Conservation (phyloP, 176 grass and related monocot genomes). For the Otatea glauca region DNA sequence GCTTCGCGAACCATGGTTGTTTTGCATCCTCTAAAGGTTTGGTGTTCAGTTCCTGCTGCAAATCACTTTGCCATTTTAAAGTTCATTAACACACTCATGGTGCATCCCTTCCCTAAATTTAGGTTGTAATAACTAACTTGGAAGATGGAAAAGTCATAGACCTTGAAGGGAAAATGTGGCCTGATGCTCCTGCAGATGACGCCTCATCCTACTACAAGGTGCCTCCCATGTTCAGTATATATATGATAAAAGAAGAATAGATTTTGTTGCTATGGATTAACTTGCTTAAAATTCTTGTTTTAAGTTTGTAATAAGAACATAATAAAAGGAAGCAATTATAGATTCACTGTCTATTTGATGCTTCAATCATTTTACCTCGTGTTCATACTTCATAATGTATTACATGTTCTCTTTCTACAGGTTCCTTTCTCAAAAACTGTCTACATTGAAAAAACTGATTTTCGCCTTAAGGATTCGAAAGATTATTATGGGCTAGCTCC, state of each 20-base stretch:
- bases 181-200: slow-evolving; percentile 88
- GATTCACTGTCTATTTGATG: slow-evolving; percentile 8
- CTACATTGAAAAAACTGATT: slow-evolving; percentile 92
- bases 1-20: slow-evolving; percentile 83
- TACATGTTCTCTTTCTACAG: slow-evolving; percentile 44
- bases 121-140: slow-evolving; percentile 98
- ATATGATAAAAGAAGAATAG: neutral
- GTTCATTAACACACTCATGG: slow-evolving; percentile 20
- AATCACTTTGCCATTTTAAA: slow-evolving; percentile 21
- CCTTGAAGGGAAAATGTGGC: slow-evolving; percentile 98
- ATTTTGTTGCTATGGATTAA: neutral
- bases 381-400: neutral
- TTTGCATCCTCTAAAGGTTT: slow-evolving; percentile 90
- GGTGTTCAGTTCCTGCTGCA: slow-evolving; percentile 31
- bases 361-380: neutral
- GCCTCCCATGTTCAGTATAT: slow-evolving; percentile 22
- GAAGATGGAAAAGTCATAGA: slow-evolving; percentile 73
- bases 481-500: slow-evolving; percentile 97
- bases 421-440: slow-evolving; percentile 72
- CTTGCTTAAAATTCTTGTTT: slow-evolving; percentile 16
- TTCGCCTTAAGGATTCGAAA: slow-evolving; percentile 92
- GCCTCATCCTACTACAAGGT: slow-evolving; percentile 92
- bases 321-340: slow-evolving; percentile 1
- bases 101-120: slow-evolving; percentile 24
- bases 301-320: neutral